Evolutionary conservation across 2,329 filamentous ascomycete species (phyloP), one percentile per base, ranked within the genome.

Genomic region (Didymella segeticola): DNA sequence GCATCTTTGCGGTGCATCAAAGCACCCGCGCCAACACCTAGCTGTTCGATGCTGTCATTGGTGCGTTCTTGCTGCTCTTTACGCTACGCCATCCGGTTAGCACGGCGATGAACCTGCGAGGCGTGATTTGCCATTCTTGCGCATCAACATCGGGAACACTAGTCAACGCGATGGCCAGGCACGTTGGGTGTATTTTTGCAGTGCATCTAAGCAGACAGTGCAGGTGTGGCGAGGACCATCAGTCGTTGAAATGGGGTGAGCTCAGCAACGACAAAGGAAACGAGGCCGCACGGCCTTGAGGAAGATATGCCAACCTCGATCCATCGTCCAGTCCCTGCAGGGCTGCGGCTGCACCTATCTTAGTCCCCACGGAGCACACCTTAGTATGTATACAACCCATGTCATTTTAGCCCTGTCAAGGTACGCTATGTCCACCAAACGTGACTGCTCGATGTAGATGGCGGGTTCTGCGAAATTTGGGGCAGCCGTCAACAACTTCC

Each of bases 251-350:
- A 61, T 51, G 38, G 52, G 20, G 43, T 47, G 48, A 53, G 25
- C 36, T 43, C 58, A 63, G 51, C 41, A 54, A 56, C 56, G 61
- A 53, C 51, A 63, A 63, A 60, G 49, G 48, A 41, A 51, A 31
- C 39, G 48, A 41, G 25, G 17, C 55, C 41, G 51, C 51, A 57
- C 51, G 48, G 55, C 25, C 43, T 52, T 26, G 19, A 17, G 15
- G 33, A 43, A 53, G 45, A 36, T 31, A 25, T 53, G 38, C 47
- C 43, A 38, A 50, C 29, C 46, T 53, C 10, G 25, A 50, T 50
- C n/a, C 30, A 39, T 50, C 30, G 15, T 10, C 38, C 43, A 43
- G 39, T 39, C 41, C 50, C 37, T 62, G 49, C 43, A 47, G 42
- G 19, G 38, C 52, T 34, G 33, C 29, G 36, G 37, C 46, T 43